Conservation (phyloP, 2,329 filamentous ascomycete genomes). For the Talaromyces sp. region DNA sequence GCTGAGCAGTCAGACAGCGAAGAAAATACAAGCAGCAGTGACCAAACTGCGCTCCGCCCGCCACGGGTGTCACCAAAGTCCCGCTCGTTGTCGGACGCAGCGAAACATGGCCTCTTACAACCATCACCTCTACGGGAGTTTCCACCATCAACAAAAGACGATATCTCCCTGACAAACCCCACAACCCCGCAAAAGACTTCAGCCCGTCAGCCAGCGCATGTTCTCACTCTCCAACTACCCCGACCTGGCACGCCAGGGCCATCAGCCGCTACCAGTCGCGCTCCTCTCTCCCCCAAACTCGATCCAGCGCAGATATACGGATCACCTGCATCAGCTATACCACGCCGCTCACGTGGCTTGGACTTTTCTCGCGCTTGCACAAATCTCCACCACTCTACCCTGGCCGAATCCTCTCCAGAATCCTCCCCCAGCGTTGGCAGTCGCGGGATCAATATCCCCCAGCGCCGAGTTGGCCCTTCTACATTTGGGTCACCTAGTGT, state of each 20-base stretch:
- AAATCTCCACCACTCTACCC: constrained; percentile 88
- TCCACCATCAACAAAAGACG: constrained; percentile 58
- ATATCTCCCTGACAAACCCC: constrained; percentile 55
- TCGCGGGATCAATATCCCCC: constrained; percentile 57
- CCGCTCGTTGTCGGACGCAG: constrained; percentile 62
- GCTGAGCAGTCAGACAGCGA: constrained; percentile 9
- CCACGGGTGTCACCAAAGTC: constrained; percentile 43
- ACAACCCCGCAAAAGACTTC: constrained; percentile 68
- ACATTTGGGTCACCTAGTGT: constrained; percentile 60
- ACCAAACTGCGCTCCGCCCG: constrained; percentile 4
- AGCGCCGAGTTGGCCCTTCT: constrained; percentile 42
- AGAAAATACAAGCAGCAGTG: constrained; percentile 4
- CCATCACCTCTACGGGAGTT: constrained; percentile 55
- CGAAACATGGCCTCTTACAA: constrained; percentile 53
- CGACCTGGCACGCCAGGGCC: constrained; percentile 41
- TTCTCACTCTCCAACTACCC: constrained; percentile 67
- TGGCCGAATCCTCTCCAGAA: constrained; percentile 85
- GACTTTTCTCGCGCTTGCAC: constrained; percentile 93
- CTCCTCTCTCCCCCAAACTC: constrained; percentile 76
- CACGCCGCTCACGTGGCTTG: constrained; percentile 79
- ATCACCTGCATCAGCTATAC: constrained; percentile 80
- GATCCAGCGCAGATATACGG: constrained; percentile 81
- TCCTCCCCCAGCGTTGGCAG: constrained; percentile 81
- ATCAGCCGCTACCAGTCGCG: constrained; percentile 48
- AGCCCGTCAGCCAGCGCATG: constrained; percentile 58